phyloP scores from a whole-genome alignment of 345 rosid species.

The Eucalyptus pauciflora region DNA sequence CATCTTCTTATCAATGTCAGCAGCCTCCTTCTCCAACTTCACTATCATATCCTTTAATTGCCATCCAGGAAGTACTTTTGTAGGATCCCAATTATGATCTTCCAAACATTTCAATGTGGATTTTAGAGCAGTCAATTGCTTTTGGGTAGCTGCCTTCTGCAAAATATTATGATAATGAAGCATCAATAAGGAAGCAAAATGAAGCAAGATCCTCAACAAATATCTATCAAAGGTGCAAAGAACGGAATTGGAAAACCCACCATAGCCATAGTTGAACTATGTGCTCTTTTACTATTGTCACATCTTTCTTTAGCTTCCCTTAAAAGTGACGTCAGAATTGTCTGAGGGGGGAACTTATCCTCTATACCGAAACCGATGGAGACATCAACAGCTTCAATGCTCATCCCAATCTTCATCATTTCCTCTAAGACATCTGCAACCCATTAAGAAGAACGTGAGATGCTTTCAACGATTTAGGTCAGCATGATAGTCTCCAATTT shows the following conservation, averaged over 20 bases:
- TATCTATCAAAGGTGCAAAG: neutral
- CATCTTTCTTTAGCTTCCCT: constrained; percentile 34
- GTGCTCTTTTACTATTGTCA: constrained; percentile 24
- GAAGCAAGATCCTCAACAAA: neutral
- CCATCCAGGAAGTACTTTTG: constrained; percentile 39
- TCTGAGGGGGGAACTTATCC: constrained; percentile 40
- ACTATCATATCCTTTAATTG: constrained; percentile 33
- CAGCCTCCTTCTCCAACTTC: constrained; percentile 39
- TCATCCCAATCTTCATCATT: constrained; percentile 39
- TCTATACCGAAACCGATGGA: constrained; percentile 43
- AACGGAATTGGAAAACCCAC: neutral
- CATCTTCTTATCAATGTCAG: constrained; percentile 21
- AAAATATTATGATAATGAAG: neutral
- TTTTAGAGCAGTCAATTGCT: constrained; percentile 28
- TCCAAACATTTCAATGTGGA: constrained; percentile 47
- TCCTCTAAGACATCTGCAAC: constrained; percentile 38
- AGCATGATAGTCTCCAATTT: neutral
- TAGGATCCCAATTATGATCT: constrained; percentile 35
- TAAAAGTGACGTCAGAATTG: constrained; percentile 35
- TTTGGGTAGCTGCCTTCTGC: constrained; percentile 46
- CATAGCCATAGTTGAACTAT: constrained; percentile 23
- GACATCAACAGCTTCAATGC: constrained; percentile 54
- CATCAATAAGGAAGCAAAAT: neutral
- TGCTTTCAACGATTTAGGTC: neutral
- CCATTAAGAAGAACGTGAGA: neutral